Conservation (phyloP, 768 basidiomycete species). For the Zangia roseola region DNA sequence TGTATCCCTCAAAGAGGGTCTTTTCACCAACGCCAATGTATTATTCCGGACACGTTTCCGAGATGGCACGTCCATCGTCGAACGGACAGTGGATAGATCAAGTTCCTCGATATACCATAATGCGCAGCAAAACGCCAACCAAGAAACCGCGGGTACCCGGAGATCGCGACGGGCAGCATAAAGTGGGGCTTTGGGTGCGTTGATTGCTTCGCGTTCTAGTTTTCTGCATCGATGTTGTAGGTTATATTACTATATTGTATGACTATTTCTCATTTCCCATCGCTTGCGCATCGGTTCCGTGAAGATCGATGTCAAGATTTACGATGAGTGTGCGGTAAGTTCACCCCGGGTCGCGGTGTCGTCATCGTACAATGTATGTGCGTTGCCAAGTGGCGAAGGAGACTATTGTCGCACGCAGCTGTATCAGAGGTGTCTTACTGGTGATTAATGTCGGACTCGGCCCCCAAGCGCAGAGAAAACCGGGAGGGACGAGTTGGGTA, state of each 20-base stretch:
- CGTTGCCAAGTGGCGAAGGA: too few species aligned
- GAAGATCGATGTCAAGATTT: too few species aligned
- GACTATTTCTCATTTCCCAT: neutral
- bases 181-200: neutral
- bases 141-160: slow-evolving; percentile 14
- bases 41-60: slow-evolving; percentile 91
- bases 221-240: slow-evolving; percentile 9
- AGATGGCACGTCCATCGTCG: slow-evolving; percentile 91
- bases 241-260: slow-evolving; percentile 10
- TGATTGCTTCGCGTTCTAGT: neutral
- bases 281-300: neutral
- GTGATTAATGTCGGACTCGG: too few species aligned
- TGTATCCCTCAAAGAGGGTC: slow-evolving; percentile 92
- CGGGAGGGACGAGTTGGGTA: too few species aligned
- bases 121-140: slow-evolving; percentile 10
- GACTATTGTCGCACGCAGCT: too few species aligned
- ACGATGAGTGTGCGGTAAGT: too few species aligned
- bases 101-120: slow-evolving; percentile 41
- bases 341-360: too few species aligned
- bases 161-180: slow-evolving; percentile 19
- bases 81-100: slow-evolving; percentile 72
- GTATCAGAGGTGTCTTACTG: too few species aligned
- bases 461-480: too few species aligned
- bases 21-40: slow-evolving; percentile 97
- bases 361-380: too few species aligned